These are phyloP conservation scores for Dactylis glomerata DNA, from an alignment of 176 grass and related monocot species.

Conservation along the genomic window DNA sequence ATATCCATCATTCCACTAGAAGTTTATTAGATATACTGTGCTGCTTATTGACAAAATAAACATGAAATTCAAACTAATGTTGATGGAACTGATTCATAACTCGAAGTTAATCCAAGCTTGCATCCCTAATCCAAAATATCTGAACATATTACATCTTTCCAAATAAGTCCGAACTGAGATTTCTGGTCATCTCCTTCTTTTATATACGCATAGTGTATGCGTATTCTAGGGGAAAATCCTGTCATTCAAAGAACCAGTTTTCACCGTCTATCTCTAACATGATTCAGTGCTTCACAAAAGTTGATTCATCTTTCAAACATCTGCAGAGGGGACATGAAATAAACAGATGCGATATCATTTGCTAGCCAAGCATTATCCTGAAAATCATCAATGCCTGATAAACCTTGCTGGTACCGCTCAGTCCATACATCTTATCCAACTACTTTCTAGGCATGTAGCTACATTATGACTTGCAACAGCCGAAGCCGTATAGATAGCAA, in stretches of 20 bases:
- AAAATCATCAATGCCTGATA: neutral
- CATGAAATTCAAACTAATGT: neutral
- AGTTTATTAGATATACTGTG: neutral
- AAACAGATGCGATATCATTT: neutral
- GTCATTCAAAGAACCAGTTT: neutral
- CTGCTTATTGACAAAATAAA: neutral
- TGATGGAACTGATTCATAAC: neutral
- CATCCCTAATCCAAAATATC: neutral
- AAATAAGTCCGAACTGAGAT: neutral
- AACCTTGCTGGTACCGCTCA: neutral
- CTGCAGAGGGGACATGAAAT: neutral
- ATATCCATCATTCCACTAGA: neutral
- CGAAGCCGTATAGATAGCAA: too few species aligned
- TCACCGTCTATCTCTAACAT: neutral
- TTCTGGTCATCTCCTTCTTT: neutral
- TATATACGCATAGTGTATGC: too few species aligned
- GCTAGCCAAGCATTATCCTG: conserved; percentile 1
- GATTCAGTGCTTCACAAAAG: neutral
- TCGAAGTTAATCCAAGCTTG: neutral
- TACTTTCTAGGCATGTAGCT: neutral
- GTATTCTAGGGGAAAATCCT: too few species aligned
- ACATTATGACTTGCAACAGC: too few species aligned
- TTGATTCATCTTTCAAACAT: conserved; percentile 14
- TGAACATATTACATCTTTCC: neutral
- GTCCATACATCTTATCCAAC: conserved; percentile 10